Conservation (phyloP, 805 yeast genomes). For the Phaffomyces antillensis region DNA sequence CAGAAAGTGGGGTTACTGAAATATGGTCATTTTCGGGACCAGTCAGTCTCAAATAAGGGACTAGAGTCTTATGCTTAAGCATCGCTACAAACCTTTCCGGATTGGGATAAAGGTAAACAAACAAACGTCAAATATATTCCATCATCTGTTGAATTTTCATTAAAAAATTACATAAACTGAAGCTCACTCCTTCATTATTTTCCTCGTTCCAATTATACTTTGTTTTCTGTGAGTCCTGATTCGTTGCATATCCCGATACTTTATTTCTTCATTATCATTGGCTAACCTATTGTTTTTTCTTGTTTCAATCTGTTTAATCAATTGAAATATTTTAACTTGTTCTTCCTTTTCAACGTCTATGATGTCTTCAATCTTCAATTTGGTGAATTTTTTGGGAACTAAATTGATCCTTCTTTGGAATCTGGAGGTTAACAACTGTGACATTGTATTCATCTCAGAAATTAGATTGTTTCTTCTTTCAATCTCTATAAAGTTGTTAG, state of each 20-base stretch:
- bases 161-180: too few relatives aligned
- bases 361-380: slow-evolving; percentile 18
- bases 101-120: too few relatives aligned
- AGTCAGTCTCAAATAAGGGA: too few relatives aligned
- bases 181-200: background rate
- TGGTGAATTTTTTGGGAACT: slow-evolving; percentile 22
- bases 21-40: too few relatives aligned
- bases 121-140: too few relatives aligned
- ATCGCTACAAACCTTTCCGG: too few relatives aligned
- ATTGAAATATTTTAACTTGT: slow-evolving; percentile 18
- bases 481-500: slow-evolving; percentile 9
- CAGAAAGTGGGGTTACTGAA: too few relatives aligned
- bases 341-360: slow-evolving; percentile 22
- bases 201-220: background rate
- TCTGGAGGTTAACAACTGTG: slow-evolving; percentile 17
- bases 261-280: slow-evolving; percentile 5
- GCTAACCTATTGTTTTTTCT: slow-evolving; percentile 2
- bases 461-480: slow-evolving; percentile 13
- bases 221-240: slow-evolving; percentile 4
- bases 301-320: slow-evolving; percentile 16
- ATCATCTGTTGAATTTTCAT: too few relatives aligned
- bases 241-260: slow-evolving; percentile 4
- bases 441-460: slow-evolving; percentile 12
- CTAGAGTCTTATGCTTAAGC: too few relatives aligned
- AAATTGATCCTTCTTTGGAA: slow-evolving; percentile 13